Base-by-base conservation (phyloP, 306 rosid genomes). In the Pterocarpus macrocarpus region DNA sequence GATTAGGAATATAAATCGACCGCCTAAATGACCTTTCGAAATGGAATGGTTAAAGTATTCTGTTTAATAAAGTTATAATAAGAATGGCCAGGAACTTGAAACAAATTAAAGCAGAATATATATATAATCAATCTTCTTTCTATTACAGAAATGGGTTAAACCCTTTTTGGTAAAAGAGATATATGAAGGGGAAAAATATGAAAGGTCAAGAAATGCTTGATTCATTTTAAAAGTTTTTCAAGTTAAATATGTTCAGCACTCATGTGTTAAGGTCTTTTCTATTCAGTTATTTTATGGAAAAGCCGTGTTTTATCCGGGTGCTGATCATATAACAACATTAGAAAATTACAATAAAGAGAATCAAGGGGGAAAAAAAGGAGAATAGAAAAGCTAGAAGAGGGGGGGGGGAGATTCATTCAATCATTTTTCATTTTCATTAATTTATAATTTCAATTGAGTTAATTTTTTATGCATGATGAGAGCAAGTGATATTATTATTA, bases 1-100 rank as follows among this genome's bases (percentile, higher is more conserved):
- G 35, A 12, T 50, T 64, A 39, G 77, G 71, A 81, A 80, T 32
- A 71, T 82, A 81, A 78, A 74, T 59, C 78, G 49, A 56, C 74
- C 77, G 41, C 71, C 41, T 77, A 16, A 47, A 65, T 75, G 71
- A 73, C 38, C 45, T 58, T 75, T 81, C 57, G 14, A 50, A 69
- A 59, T 71, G 56, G 73, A 35, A 53, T 77, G 38, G 59, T 67
- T 67, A 69, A 58, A 45, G 14, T 78, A 47, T 79, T 53, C 14
- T 69, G 57, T 58, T 17, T 71, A 36, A 47, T 67, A 61, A 69
- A 71, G 63, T 32, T 4, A 3, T 70, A 47, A 56, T 76, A 35
- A 55, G 67, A 5, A 59, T 55, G 71, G 75, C 3, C 22, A 7
- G 2, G 43, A 35, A 75, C 35, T 43, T 58, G 43, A 61, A 62